These are phyloP conservation scores for Cyberlindnera misumaiensis DNA, from an alignment of 805 yeast species.

Conservation along the genomic window DNA sequence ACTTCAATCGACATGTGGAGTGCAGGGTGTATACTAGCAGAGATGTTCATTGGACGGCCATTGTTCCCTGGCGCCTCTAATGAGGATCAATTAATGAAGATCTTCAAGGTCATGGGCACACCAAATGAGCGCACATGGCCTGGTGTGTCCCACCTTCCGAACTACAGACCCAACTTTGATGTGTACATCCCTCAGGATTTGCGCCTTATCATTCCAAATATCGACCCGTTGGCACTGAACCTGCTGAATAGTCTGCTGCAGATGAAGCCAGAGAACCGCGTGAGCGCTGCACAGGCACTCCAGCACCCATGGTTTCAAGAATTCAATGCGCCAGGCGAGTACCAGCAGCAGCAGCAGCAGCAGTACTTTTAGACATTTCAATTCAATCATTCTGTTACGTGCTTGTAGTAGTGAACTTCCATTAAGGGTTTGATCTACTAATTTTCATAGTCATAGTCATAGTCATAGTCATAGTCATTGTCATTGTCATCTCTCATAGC, in stretches of 20 bases:
- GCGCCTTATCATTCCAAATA: slow-evolving; percentile 63
- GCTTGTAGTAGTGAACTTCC: slow-evolving; percentile 8
- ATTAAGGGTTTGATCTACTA: no score
- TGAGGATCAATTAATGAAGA: slow-evolving; percentile 89
- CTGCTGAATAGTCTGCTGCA: slow-evolving; percentile 69
- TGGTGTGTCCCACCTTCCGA: slow-evolving; percentile 84
- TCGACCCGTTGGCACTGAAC: slow-evolving; percentile 81
- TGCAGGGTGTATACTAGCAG: slow-evolving; percentile 96
- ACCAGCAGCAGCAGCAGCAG: slow-evolving; percentile 10
- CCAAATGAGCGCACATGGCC: slow-evolving; percentile 98
- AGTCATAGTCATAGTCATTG: no score
- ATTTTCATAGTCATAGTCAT: no score
- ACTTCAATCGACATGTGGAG: slow-evolving; percentile 99
- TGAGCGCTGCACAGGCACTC: slow-evolving; percentile 89
- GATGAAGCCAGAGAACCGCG: slow-evolving; percentile 91
- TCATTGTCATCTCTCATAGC: no score
- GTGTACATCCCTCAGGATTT: slow-evolving; percentile 86
- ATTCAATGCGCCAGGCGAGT: slow-evolving; percentile 30
- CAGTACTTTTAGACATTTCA: neutral
- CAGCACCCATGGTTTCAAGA: slow-evolving; percentile 91
- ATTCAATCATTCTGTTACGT: neutral
- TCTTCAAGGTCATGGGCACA: slow-evolving; percentile 91
- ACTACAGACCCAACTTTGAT: slow-evolving; percentile 78
- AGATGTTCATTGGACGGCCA: slow-evolving; percentile 97
- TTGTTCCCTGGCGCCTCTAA: slow-evolving; percentile 93